Conservation (phyloP, 352 stramenopile genomes). For the Phytophthora podocarpi region DNA sequence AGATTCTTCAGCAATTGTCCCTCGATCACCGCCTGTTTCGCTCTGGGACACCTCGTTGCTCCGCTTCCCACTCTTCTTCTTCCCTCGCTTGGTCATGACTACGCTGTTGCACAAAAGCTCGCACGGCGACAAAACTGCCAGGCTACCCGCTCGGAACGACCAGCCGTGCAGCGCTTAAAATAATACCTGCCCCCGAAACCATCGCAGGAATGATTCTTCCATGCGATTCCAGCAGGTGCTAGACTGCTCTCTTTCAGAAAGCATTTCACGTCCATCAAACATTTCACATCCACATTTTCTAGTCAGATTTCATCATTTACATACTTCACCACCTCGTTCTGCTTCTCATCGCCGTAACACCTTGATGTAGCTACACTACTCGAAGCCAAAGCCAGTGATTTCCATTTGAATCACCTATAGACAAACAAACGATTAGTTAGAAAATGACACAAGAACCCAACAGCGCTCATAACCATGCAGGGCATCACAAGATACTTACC, state of each 20-base stretch:
- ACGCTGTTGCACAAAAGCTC: constrained; percentile 4
- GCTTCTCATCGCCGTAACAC: constrained; percentile 2
- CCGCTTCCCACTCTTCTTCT: constrained; percentile 24
- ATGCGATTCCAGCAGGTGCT: not conserved
- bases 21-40: not conserved
- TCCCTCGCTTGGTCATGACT: constrained; percentile 30
- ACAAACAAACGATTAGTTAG: constrained; percentile 51
- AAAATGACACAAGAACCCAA: not conserved
- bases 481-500: constrained; percentile 36
- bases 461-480: not conserved
- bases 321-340: constrained; percentile 23
- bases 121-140: not conserved
- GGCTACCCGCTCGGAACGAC: not conserved
- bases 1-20: not conserved
- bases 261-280: not conserved
- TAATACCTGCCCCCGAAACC: not conserved
- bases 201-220: not conserved
- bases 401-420: constrained; percentile 83
- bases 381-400: constrained; percentile 77
- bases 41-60: not conserved
- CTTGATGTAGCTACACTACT: constrained; percentile 42
- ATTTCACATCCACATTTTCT: not conserved
- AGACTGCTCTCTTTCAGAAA: not conserved
- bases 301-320: constrained; percentile 25
- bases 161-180: too few relatives aligned